Evolutionary conservation across 495 filamentous ascomycete species (phyloP).

Genomic region (Oidiodendron maius): DNA sequence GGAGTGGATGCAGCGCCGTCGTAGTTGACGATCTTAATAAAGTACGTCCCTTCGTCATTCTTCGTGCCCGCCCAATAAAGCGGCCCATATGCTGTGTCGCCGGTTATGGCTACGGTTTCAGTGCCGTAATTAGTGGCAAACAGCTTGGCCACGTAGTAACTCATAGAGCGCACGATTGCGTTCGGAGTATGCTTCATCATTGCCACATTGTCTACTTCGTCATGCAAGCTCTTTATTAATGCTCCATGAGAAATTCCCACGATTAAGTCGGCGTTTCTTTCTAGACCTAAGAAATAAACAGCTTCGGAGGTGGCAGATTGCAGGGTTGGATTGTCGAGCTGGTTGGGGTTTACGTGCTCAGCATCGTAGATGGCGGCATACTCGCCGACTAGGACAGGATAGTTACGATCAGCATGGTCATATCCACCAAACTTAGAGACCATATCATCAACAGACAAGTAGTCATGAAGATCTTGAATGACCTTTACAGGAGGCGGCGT

Average conservation of each 20-base stretch:
- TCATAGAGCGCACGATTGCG: conserved; percentile 6
- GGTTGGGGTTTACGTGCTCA: conserved; percentile 23
- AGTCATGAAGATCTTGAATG: conserved; percentile 36
- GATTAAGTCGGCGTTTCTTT: conserved; percentile 48
- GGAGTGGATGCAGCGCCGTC: too few species aligned
- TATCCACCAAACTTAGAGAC: conserved; percentile 40
- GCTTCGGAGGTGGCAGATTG: conserved; percentile 43
- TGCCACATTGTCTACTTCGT: too few species aligned
- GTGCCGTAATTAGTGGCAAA: conserved; percentile 16
- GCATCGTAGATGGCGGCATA: conserved; percentile 38
- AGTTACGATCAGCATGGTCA: conserved; percentile 31
- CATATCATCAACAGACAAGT: conserved; percentile 38
- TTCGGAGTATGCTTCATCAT: too few species aligned
- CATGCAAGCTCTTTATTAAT: too few species aligned
- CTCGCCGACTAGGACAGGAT: conserved; percentile 37
- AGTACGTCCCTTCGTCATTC: too few species aligned
- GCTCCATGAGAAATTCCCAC: conserved; percentile 35
- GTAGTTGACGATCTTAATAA: too few species aligned
- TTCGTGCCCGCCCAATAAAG: conserved; percentile 14
- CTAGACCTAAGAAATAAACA: conserved; percentile 49
- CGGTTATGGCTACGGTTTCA: conserved; percentile 18
- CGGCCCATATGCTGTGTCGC: conserved; percentile 16
- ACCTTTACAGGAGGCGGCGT: conserved; percentile 7
- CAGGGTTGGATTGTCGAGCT: conserved; percentile 19
- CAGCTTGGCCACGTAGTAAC: conserved; percentile 21